Base-by-base conservation (phyloP, 1,139 yeast genomes). In the Hanseniaspora uvarum region DNA sequence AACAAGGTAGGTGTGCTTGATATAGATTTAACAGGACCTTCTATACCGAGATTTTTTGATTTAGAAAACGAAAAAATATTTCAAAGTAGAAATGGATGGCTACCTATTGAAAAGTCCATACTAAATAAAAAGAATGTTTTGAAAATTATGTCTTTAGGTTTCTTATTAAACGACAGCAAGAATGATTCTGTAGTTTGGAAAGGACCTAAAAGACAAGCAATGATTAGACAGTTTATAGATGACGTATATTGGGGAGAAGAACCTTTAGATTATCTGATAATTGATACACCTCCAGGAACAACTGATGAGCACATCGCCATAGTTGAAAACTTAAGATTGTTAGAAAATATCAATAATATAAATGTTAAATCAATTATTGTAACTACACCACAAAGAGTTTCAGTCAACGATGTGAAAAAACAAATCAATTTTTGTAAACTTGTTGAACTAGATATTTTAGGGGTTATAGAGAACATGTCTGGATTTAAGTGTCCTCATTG, bases 261-360 rank as follows among this genome's bases (percentile, higher is more conserved):
- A 28, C 51, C 51, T 19, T 66, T 83, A 48, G 96, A 89, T 66
- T 94, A 86, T 64, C 70, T 94, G 55, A 71, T 94, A 44, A 89
- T 94, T 8, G 99, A 94, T 64, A 92, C 99, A 0, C 99, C 99
- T 0, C 99, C 99, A 0, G 99, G 99, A 0, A 92, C 99, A 0
- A 84, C 95, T 0, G 99, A 94, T 67, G 99, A 94, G 67, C 99
- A 94, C 68, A 92, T 94, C 45, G 89, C 96, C 3, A 83, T 94
- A 31, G 97, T 96, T 1, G 97, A 94, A 66, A 94, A 87, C 65
- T 73, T 92, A 51, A 70, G 86, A 56, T 18, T 45, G 4, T 14
- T 53, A 23, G 55, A 53, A 48, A 50, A 50, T 23, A 40, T 50
- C 5, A 23, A 5, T 5, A 43, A 50, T 11, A 50, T 50, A 12